Percentiles rank a stretch among this genome's conserved stretches.
Conservation (phyloP, 805 yeast genomes). For the Metschnikowia bowlesiae region DNA sequence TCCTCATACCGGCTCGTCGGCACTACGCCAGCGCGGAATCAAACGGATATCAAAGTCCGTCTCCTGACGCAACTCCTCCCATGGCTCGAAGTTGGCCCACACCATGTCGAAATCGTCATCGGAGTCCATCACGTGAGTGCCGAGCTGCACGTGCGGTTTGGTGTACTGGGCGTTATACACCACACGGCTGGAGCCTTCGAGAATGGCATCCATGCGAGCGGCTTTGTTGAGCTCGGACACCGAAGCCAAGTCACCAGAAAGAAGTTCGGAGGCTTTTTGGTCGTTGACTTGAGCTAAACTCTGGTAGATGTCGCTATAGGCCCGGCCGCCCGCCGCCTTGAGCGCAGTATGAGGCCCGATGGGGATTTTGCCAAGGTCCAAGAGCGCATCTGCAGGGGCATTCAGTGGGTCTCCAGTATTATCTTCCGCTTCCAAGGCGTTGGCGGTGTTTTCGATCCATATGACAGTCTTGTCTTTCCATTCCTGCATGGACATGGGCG, state of each 20-base stretch:
- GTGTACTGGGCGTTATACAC: constrained; percentile 24
- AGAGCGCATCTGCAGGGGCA: background rate
- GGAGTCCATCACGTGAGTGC: constrained; percentile 30
- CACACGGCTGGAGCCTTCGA: constrained; percentile 29
- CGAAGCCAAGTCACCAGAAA: constrained; percentile 24
- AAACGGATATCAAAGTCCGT: constrained; percentile 37
- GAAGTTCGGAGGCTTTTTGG: constrained; percentile 16
- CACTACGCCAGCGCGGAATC: constrained; percentile 25
- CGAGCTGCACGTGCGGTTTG: constrained; percentile 37
- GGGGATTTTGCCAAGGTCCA: constrained; percentile 9
- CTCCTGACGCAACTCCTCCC: constrained; percentile 40
- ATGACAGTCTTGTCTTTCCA: constrained; percentile 28
- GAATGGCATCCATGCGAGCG: constrained; percentile 27
- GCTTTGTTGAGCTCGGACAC: constrained; percentile 38
- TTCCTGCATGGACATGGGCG: constrained; percentile 45
- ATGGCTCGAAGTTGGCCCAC: constrained; percentile 43
- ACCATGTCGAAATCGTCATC: constrained; percentile 43
- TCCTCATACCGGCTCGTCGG: constrained; percentile 1
- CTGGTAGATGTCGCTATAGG: constrained; percentile 26
- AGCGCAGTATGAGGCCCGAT: constrained; percentile 16
- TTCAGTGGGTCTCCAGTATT: background rate
- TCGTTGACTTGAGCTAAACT: constrained; percentile 24
- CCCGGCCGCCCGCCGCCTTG: constrained; percentile 11
- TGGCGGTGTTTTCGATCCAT: constrained; percentile 15
- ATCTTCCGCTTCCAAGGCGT: constrained; percentile 9